phyloP scores from a whole-genome alignment of 345 rosid species.

The Dipteronia dyeriana region DNA sequence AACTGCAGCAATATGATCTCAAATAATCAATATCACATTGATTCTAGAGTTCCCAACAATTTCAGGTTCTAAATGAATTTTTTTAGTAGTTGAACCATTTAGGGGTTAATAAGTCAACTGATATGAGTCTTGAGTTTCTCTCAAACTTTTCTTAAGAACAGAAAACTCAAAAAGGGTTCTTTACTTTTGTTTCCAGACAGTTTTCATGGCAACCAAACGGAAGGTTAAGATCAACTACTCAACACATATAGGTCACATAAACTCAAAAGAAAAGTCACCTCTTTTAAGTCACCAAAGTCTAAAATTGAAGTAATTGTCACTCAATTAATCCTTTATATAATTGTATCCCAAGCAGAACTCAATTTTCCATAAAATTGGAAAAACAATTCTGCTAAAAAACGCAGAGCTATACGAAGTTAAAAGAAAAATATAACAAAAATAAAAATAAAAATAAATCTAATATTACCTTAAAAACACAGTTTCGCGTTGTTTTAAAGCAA shows the following conservation, averaged over 20 bases:
- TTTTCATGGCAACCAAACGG: conserved; percentile 8
- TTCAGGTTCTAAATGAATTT: neutral
- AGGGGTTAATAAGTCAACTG: conserved; percentile 11
- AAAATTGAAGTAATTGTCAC: neutral
- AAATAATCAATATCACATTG: conserved; percentile 12
- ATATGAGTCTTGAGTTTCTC: neutral
- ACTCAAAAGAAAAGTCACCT: neutral
- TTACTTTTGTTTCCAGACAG: neutral
- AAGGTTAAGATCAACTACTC: neutral
- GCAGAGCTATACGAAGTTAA: neutral
- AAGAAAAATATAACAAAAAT: neutral
- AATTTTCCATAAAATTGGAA: conserved; percentile 9
- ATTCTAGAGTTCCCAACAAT: conserved; percentile 13
- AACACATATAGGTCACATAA: neutral
- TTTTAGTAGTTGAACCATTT: neutral
- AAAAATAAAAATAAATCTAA: neutral
- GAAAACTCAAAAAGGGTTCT: neutral
- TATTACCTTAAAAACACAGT: conserved; percentile 27
- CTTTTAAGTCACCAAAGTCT: conserved; percentile 1
- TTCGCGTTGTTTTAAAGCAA: conserved; percentile 24
- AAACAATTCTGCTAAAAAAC: conserved; percentile 2
- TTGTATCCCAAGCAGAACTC: neutral
- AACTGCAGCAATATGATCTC: conserved; percentile 18
- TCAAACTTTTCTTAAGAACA: neutral
- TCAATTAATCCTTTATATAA: neutral